These are phyloP conservation scores for Avena eriantha DNA, from an alignment of 176 grass and related monocot genomes.

Conservation along the genomic window DNA sequence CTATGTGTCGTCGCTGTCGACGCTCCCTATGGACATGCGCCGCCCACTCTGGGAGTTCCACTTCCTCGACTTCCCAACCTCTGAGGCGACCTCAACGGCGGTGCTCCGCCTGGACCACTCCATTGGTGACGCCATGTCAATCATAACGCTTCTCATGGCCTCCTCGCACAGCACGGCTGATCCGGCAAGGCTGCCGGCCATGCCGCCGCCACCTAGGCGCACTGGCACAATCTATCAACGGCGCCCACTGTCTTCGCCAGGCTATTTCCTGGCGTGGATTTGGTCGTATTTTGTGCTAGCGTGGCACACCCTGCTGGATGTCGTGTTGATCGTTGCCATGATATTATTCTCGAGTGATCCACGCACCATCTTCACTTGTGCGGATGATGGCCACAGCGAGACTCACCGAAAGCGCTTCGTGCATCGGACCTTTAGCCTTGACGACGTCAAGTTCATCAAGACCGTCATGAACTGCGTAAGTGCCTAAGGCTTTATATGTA, in stretches of 20 bases:
- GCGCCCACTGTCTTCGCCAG: neutral
- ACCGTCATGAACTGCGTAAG: neutral
- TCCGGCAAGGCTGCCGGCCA: neutral
- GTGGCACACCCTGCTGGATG: constrained; percentile 61
- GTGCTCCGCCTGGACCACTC: constrained; percentile 18
- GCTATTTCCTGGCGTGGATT: constrained; percentile 9
- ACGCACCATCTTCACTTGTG: constrained; percentile 47
- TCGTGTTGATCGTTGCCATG: constrained; percentile 36
- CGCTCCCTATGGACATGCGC: constrained; percentile 37
- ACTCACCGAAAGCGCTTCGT: neutral
- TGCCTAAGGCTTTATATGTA: neutral
- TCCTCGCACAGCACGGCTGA: constrained; percentile 53
- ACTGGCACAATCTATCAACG: neutral
- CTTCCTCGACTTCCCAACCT: constrained; percentile 64
- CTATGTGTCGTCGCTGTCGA: constrained; percentile 31
- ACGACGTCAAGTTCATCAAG: neutral
- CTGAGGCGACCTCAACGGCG: constrained; percentile 33
- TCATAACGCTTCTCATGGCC: constrained; percentile 58
- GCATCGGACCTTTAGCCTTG: neutral
- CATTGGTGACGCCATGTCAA: neutral
- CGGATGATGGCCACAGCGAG: too few relatives aligned
- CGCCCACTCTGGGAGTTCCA: constrained; percentile 63
- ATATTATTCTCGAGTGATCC: constrained; percentile 50
- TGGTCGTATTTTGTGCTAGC: constrained; percentile 30
- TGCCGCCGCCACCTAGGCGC: neutral